phyloP scores from a whole-genome alignment of 2,329 filamentous ascomycete species.

The Pyrenochaeta sp. region DNA sequence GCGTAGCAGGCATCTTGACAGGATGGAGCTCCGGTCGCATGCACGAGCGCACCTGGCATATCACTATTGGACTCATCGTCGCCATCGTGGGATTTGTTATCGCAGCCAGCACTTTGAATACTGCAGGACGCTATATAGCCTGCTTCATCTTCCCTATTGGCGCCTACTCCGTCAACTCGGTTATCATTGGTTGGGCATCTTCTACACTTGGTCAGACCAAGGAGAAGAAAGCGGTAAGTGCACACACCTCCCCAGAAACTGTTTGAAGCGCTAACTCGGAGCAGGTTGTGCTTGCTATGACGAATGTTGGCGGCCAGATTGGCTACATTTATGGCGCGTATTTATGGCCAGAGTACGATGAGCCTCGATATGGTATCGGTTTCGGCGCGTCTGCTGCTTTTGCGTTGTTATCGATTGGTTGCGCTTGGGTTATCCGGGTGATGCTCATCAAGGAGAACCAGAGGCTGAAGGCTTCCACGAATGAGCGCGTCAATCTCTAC shows the following conservation, averaged over 20 bases:
- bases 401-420: slow-evolving; percentile 38
- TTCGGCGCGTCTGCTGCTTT: slow-evolving; percentile 41
- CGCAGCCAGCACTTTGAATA: slow-evolving; percentile 38
- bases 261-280: not conserved
- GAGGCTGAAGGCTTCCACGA: slow-evolving; percentile 30
- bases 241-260: not conserved
- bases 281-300: slow-evolving; percentile 42
- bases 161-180: slow-evolving; percentile 42
- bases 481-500: slow-evolving; percentile 39
- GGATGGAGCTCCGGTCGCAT: slow-evolving; percentile 61
- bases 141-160: slow-evolving; percentile 44
- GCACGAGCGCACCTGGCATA: slow-evolving; percentile 62
- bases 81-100: slow-evolving; percentile 55
- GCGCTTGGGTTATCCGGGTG: slow-evolving; percentile 36
- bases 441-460: slow-evolving; percentile 41
- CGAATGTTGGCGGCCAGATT: slow-evolving; percentile 38
- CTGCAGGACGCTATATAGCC: slow-evolving; percentile 37
- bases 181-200: slow-evolving; percentile 42
- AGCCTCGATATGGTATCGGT: slow-evolving; percentile 36
- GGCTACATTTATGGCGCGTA: slow-evolving; percentile 43
- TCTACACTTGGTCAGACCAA: slow-evolving; percentile 40
- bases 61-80: slow-evolving; percentile 53
- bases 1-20: slow-evolving; percentile 56
- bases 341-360: slow-evolving; percentile 35
- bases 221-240: slow-evolving; percentile 37